Conservation (phyloP, 192 early-diverging fungal genomes). For the Coemansia erecta region DNA sequence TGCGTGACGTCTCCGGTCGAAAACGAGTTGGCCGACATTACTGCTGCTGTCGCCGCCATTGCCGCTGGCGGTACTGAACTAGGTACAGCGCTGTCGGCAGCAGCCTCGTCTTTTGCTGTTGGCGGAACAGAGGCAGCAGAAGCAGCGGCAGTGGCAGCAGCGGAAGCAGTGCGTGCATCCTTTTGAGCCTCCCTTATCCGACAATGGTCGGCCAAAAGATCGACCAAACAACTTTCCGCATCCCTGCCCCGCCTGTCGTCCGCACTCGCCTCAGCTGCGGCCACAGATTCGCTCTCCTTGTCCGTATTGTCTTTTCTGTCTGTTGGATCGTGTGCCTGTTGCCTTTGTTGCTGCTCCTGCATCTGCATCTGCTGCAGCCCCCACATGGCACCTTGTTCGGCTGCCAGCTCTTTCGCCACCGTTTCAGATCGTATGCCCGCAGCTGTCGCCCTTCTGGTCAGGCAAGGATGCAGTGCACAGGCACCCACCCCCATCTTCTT, state of each 20-base stretch:
- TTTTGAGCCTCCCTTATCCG: not conserved
- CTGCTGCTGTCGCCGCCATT: too few relatives aligned
- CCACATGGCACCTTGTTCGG: conserved; percentile 6
- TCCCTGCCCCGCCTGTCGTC: too few relatives aligned
- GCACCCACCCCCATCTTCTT: conserved; percentile 33
- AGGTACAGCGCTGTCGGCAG: not conserved
- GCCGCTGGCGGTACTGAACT: too few relatives aligned
- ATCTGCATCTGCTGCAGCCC: conserved; percentile 1
- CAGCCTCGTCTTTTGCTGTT: not conserved
- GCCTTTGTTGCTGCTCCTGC: not conserved
- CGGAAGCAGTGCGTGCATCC: not conserved
- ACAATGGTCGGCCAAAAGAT: conserved; percentile 7
- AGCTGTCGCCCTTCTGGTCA: conserved; percentile 29
- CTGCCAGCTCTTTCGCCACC: conserved; percentile 5
- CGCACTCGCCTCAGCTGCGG: too few relatives aligned
- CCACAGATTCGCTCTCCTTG: too few relatives aligned
- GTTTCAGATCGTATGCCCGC: not conserved
- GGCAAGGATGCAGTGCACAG: conserved; percentile 47
- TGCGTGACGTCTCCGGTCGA: conserved; percentile 5
- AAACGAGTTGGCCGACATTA: conserved; percentile 3
- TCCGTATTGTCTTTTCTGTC: too few relatives aligned
- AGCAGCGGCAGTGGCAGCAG: not conserved
- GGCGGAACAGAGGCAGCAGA: not conserved
- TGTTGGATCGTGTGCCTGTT: not conserved
- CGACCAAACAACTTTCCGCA: conserved; percentile 4